These are phyloP conservation scores for Boletellus emodensis DNA, from an alignment of 768 basidiomycete species.

Conservation along the genomic window DNA sequence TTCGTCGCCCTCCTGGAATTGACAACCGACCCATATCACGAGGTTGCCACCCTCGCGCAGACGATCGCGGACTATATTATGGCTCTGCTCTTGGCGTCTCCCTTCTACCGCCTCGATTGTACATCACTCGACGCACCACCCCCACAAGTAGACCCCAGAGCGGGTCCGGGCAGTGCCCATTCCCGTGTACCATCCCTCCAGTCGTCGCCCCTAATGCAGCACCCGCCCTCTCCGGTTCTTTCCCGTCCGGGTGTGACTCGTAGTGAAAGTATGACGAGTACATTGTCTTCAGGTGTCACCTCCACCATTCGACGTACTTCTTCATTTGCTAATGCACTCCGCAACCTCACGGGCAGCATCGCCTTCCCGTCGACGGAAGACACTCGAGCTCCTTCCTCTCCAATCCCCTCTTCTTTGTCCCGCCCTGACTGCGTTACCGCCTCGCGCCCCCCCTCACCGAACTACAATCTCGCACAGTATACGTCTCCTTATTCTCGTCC, in stretches of 20 bases:
- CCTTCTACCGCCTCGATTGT: constrained; percentile 71
- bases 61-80: constrained; percentile 91
- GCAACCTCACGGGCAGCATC: constrained; percentile 64
- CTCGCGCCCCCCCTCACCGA: constrained; percentile 76
- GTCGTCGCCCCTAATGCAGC: constrained; percentile 43
- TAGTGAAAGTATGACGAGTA: constrained; percentile 59
- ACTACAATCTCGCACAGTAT: constrained; percentile 73
- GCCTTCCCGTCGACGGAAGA: constrained; percentile 68
- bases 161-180: constrained; percentile 30
- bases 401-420: constrained; percentile 19
- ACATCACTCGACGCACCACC: constrained; percentile 56
- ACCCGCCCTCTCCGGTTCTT: constrained; percentile 43
- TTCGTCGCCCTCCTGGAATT: constrained; percentile 85
- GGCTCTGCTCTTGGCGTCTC: constrained; percentile 85
- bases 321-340: constrained; percentile 74
- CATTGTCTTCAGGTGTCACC: constrained; percentile 57
- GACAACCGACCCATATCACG: constrained; percentile 88
- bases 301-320: constrained; percentile 74
- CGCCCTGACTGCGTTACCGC: constrained; percentile 33
- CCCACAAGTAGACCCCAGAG: constrained; percentile 36
- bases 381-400: constrained; percentile 36
- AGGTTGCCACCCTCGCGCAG: constrained; percentile 87
- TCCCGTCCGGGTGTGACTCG: constrained; percentile 50
- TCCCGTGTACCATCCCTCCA: constrained; percentile 48
- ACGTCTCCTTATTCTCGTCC: constrained; percentile 69